Conservation (phyloP, 345 rosid genomes). For the Angophora floribunda region DNA sequence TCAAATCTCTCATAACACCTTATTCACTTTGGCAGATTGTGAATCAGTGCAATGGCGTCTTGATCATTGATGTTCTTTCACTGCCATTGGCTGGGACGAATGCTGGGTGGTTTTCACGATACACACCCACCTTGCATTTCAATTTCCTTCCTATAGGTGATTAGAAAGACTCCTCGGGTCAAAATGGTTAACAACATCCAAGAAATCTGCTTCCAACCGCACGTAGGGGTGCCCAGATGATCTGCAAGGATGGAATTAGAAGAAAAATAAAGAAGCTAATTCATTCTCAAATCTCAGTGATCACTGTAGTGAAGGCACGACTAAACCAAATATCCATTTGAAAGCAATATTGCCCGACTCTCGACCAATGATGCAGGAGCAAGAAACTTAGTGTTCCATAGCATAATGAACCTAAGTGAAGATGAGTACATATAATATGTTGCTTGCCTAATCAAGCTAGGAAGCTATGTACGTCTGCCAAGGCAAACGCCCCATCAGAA, state of each 20-base stretch:
- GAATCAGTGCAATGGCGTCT: background rate
- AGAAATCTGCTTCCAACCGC: background rate
- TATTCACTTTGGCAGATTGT: background rate
- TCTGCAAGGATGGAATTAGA: background rate
- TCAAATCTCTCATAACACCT: background rate
- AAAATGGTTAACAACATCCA: background rate
- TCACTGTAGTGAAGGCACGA: background rate
- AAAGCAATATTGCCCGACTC: background rate
- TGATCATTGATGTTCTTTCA: background rate
- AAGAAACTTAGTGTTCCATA: background rate
- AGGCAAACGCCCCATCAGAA: background rate
- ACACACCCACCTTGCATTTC: background rate
- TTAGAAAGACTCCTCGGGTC: background rate
- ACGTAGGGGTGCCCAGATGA: background rate
- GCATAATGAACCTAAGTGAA: background rate
- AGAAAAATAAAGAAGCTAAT: background rate
- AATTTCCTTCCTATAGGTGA: background rate
- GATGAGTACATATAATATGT: background rate
- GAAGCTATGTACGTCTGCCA: background rate
- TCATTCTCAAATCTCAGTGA: background rate
- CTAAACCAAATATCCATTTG: background rate
- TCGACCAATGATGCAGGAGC: background rate
- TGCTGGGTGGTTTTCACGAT: background rate
- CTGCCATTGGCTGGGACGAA: background rate
- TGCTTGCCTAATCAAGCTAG: background rate